phyloP scores from a whole-genome alignment of 106 monocot genomes.

The Phalaenopsis equestris region DNA sequence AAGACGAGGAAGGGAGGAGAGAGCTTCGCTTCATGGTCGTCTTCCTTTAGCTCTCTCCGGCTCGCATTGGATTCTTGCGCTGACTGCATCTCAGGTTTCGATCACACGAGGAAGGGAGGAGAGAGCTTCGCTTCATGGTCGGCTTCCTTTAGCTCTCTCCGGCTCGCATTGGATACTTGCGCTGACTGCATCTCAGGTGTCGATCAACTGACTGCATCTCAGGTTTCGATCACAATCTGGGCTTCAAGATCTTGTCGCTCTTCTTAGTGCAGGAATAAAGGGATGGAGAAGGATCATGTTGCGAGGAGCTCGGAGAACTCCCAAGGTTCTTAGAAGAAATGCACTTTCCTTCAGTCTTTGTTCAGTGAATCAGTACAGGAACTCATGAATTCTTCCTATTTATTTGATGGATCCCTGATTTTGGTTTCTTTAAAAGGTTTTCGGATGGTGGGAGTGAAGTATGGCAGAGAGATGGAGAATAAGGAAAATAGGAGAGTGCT shows the following conservation, averaged over 20 bases:
- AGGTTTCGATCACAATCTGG: neutral
- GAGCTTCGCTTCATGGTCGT: neutral
- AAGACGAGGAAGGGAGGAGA: neutral
- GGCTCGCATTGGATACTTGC: neutral
- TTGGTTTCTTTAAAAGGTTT: neutral
- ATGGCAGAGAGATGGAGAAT: conserved; percentile 24
- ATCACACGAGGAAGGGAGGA: neutral
- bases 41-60: conserved; percentile 5
- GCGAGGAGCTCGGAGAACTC: conserved; percentile 1
- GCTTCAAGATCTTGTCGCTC: conserved; percentile 2
- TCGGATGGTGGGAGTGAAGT: conserved; percentile 1
- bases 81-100: neutral
- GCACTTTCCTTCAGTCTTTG: neutral
- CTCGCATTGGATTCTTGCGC: neutral
- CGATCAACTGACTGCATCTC: no score
- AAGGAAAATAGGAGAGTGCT: conserved; percentile 42
- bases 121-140: neutral
- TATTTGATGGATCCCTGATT: neutral
- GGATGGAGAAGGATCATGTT: neutral
- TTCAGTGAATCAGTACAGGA: neutral
- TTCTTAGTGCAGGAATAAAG: neutral
- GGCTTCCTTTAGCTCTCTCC: conserved; percentile 7
- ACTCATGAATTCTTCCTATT: neutral
- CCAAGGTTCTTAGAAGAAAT: conserved; percentile 4
- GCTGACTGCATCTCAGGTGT: neutral